Evolutionary conservation across 106 monocot genomes (phyloP), one percentile per base, ranked within the genome.

Genomic region (Alisma plantagoaquatica): DNA sequence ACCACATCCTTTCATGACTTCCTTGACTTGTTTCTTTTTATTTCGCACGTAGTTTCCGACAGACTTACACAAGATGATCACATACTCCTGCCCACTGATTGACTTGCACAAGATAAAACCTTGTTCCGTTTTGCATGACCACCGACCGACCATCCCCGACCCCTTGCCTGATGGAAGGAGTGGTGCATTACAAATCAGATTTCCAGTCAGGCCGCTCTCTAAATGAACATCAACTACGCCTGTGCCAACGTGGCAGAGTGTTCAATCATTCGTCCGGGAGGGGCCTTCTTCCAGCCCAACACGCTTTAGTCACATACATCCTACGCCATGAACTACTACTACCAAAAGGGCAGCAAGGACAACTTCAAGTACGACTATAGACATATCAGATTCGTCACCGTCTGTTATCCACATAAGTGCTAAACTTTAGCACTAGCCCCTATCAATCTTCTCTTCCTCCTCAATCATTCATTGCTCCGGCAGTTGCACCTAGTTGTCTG

Each of bases 311-410:
- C 67, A 2, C 92, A 92, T 33, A 82, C 92, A 4, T 31, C 79
- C 6, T 92, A 54, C 55, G 86, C 76, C 51, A 92, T 92, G 92
- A 92, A 92, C 63, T 57, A 75, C 14, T 92, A 74, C 65, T 92
- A 69, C 68, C 75, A 86, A 48, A 43, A 56, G 21, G 43, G 63
- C 31, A 78, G 86, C 2, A 53, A 73, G 14, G 26, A 86, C 33
- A 76, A 79, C 70, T 82, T 65, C 55, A 56, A 79, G 67, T 92
- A 86, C 41, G 69, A 82, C 57, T 92, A 86, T 54, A 16, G 29
- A 18, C 51, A 53, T 28, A 68, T 73, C 16, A 86, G 68, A 16
- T 49, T 67, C 3, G 22, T 82, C 57, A 72, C 74, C 54, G 56
- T 73, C 44, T 42, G 64, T 17, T 67, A 92, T 33, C 92, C 92